Evolutionary conservation across 2,329 filamentous ascomycete species (phyloP).

Genomic region (Nakataea oryzae): DNA sequence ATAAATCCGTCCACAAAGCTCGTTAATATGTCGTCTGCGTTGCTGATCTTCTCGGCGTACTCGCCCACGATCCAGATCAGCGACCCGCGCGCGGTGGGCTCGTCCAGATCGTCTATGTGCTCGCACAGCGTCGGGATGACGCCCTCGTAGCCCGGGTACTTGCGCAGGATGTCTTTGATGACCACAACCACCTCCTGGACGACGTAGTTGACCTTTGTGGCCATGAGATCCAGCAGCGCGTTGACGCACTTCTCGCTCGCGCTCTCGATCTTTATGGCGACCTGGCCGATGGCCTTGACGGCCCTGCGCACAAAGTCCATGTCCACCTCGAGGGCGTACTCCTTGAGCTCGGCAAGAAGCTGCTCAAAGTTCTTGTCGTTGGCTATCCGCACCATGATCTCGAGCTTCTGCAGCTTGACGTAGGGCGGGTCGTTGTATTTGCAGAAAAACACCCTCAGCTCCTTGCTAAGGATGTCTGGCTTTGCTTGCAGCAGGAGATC

Average conservation of each 20-base stretch:
- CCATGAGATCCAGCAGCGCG: slow-evolving; percentile 83
- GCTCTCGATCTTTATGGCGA: slow-evolving; percentile 95
- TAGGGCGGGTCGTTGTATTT: slow-evolving; percentile 99
- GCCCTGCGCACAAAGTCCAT: slow-evolving; percentile 97
- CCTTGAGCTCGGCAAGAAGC: slow-evolving; percentile 84
- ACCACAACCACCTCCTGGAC: slow-evolving; percentile 98
- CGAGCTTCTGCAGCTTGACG: slow-evolving; percentile 92
- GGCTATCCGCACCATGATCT: slow-evolving; percentile 98
- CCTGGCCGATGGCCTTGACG: slow-evolving; percentile 92
- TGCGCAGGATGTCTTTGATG: slow-evolving; percentile 95
- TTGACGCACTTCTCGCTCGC: slow-evolving; percentile 95
- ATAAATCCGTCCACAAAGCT: slow-evolving; percentile 90
- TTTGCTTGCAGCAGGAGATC: slow-evolving; percentile 92
- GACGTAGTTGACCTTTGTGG: slow-evolving; percentile 97
- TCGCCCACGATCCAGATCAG: slow-evolving; percentile 99
- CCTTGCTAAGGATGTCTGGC: slow-evolving; percentile 92
- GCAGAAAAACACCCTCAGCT: slow-evolving; percentile 97
- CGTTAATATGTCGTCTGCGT: slow-evolving; percentile 87
- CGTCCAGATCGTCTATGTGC: slow-evolving; percentile 93
- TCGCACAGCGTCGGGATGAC: slow-evolving; percentile 95
- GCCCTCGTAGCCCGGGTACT: slow-evolving; percentile 95
- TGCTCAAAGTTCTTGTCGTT: slow-evolving; percentile 97
- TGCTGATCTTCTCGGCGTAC: slow-evolving; percentile 98
- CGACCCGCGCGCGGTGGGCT: slow-evolving; percentile 80
- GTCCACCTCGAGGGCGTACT: slow-evolving; percentile 95